phyloP scores from a whole-genome alignment of 176 grass and related monocot genomes.

The Urochloa ruziziensis region DNA sequence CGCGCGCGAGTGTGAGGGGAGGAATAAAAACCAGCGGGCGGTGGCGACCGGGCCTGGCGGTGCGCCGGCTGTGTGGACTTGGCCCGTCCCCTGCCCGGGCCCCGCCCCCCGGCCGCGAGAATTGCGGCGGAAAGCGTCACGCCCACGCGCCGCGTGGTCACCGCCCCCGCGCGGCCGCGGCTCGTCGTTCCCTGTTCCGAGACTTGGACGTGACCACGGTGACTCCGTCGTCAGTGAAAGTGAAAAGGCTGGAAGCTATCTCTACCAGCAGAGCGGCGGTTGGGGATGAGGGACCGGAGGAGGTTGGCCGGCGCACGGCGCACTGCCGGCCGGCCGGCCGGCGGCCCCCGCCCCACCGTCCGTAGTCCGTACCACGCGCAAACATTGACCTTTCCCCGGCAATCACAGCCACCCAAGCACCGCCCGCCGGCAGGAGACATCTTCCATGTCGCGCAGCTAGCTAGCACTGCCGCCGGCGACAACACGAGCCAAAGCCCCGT shows the following conservation, averaged over 20 bases:
- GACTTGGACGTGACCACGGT: background rate
- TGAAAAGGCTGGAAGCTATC: background rate
- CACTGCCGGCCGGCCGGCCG: background rate
- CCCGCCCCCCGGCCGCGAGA: background rate
- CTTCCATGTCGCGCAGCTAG: background rate
- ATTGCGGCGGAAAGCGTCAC: constrained; percentile 25
- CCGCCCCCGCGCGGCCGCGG: background rate
- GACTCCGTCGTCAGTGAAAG: background rate
- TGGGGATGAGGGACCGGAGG: background rate
- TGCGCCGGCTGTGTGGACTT: constrained; percentile 4
- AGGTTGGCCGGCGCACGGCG: constrained; percentile 31
- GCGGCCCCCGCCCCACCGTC: background rate
- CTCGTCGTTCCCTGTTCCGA: background rate
- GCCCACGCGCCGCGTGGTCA: background rate
- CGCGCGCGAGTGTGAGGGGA: background rate
- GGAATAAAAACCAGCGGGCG: background rate
- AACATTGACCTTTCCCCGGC: background rate
- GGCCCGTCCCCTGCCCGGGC: background rate
- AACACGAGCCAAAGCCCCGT: background rate
- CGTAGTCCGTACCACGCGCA: background rate
- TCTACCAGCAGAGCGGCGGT: background rate
- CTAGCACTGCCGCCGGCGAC: background rate
- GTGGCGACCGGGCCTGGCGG: background rate
- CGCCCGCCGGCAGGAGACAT: background rate
- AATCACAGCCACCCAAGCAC: background rate